A percentile compares a stretch with the other conserved stretches of the same genome.
These are phyloP conservation scores for Leccinum subrobustum DNA, from an alignment of 1,284 basidiomycete genomes.

Conservation along the genomic window DNA sequence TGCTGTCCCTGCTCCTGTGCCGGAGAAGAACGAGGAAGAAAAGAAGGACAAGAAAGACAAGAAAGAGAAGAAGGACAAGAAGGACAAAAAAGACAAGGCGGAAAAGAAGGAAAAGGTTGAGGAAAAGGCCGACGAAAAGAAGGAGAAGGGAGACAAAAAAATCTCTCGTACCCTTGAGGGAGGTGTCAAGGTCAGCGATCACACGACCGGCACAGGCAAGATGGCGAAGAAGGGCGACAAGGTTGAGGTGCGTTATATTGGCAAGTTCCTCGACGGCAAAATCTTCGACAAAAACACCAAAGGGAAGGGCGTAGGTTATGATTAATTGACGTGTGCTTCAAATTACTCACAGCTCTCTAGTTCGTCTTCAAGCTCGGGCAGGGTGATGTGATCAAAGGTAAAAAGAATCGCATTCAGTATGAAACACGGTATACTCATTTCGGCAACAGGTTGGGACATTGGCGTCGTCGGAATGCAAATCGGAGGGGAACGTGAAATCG, in stretches of 20 bases:
- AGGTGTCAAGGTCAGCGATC: slow-evolving; percentile 80
- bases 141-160: slow-evolving; percentile 37
- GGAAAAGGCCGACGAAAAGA: slow-evolving; percentile 37
- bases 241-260: slow-evolving; percentile 88
- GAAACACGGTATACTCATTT: slow-evolving; percentile 7
- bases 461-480: slow-evolving; percentile 91
- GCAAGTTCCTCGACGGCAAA: slow-evolving; percentile 84
- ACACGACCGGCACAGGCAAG: slow-evolving; percentile 78
- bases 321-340: background rate
- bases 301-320: slow-evolving; percentile 75
- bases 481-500: slow-evolving; percentile 85
- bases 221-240: slow-evolving; percentile 84
- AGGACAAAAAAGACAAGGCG: slow-evolving; percentile 40
- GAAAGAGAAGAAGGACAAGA: slow-evolving; percentile 34
- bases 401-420: slow-evolving; percentile 13
- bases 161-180: slow-evolving; percentile 54
- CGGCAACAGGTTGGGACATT: slow-evolving; percentile 79
- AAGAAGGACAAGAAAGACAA: slow-evolving; percentile 39
- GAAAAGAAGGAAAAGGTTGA: slow-evolving; percentile 37
- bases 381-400: slow-evolving; percentile 91
- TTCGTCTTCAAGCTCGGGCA: slow-evolving; percentile 86
- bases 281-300: slow-evolving; percentile 88
- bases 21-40: slow-evolving; percentile 40
- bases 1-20: slow-evolving; percentile 44
- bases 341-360: slow-evolving; percentile 34